These are phyloP conservation scores for Teratosphaeriaceae sp. DNA, from an alignment of 2,329 filamentous ascomycete genomes.

Conservation along the genomic window DNA sequence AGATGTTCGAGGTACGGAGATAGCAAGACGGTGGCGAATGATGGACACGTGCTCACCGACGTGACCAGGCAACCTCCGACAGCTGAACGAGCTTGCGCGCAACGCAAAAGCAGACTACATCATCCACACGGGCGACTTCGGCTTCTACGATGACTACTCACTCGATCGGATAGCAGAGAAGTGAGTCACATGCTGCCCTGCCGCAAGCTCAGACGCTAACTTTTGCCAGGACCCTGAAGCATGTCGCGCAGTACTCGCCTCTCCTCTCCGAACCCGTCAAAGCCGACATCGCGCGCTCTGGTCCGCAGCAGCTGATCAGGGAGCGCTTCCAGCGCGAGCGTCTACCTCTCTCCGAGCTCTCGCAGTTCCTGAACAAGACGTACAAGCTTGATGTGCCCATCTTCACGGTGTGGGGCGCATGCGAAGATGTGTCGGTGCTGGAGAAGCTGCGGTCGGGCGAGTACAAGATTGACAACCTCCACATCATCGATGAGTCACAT, in stretches of 20 bases:
- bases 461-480: slow-evolving; percentile 95
- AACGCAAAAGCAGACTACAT: slow-evolving; percentile 95
- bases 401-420: slow-evolving; percentile 98
- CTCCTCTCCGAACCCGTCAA: slow-evolving; percentile 73
- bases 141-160: slow-evolving; percentile 96
- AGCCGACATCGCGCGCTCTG: slow-evolving; percentile 58
- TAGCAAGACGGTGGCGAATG: not conserved
- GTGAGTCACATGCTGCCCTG: slow-evolving; percentile 46
- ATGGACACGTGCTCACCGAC: slow-evolving; percentile 12
- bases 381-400: slow-evolving; percentile 92
- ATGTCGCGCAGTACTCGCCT: slow-evolving; percentile 97
- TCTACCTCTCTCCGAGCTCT: slow-evolving; percentile 85
- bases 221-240: slow-evolving; percentile 75
- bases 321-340: slow-evolving; percentile 73
- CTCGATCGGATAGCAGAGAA: slow-evolving; percentile 97
- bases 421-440: slow-evolving; percentile 93
- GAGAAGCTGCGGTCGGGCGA: slow-evolving; percentile 97
- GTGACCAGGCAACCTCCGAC: slow-evolving; percentile 76
- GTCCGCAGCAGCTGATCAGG: slow-evolving; percentile 67
- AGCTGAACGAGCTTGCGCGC: slow-evolving; percentile 92
- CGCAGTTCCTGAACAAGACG: slow-evolving; percentile 79
- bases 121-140: slow-evolving; percentile 97
- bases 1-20: slow-evolving; percentile 43
- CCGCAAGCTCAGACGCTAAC: not conserved
- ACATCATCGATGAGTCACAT: slow-evolving; percentile 97